Base-by-base conservation (phyloP, 805 yeast species). In the Ogataea ramenticola region DNA sequence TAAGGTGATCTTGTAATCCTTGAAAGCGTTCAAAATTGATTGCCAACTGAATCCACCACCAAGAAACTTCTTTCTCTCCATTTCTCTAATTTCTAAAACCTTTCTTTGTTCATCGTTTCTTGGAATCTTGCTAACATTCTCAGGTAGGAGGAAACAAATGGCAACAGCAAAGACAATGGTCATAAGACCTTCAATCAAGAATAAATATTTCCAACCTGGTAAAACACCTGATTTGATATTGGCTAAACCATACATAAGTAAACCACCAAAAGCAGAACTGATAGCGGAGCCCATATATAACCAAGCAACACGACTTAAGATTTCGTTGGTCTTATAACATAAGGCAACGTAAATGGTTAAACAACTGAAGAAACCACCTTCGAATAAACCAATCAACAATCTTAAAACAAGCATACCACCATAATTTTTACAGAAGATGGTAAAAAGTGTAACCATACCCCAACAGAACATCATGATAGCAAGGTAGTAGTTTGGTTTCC, bases 371-470 rank as follows among this genome's bases (percentile, higher is more conserved):
- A 68, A 71, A 2, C 72, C 73, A 34, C 73, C 67, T 52, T 71
- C 76, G 26, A 68, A 59, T 32, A 62, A 50, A 15, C 74, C 76
- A 40, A 71, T 52, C 24, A 70, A 43, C 22, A 71, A 52, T 43
- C 77, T 56, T 26, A 65, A 53, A 5, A 64, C 67, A 30, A 70
- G 46, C 47, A 71, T 60, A 7, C 74, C 73, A 27, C 62, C 68
- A 46, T 51, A 71, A 29, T 58, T 52, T 20, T 55, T 56, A n/a
- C 65, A 68, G 1, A 70, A 74, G 40, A 71, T 73, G 8, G 71
- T 64, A 40, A 71, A 63, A 22, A 70, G 55, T 9, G 71, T 60
- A 32, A 70, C 55, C 17, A 54, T 53, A 24, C 75, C 74, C 77
- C 77, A 71, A 14, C 57, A 39, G 5, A 66, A 59, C 70, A 69